Evolutionary conservation across 108 stramenopile genomes (phyloP), one percentile per base, ranked within the genome.

Genomic region (Stephanodiscus minutulus): DNA sequence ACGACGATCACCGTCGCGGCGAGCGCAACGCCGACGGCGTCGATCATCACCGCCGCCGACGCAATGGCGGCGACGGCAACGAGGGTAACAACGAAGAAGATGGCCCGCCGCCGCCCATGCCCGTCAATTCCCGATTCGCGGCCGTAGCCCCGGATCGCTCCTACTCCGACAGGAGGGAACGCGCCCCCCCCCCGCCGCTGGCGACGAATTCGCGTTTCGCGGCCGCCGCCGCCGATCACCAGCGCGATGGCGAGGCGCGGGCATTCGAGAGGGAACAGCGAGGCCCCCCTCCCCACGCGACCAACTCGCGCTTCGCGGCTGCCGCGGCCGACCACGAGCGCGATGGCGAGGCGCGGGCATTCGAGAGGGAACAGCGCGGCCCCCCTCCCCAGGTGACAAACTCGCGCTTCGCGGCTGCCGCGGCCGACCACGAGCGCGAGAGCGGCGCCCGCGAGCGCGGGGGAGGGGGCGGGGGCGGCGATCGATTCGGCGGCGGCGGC

Each of bases 241-340:
- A 83, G 28, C 73, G 73, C 17, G 76, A 85, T 21, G 25, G 53
- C 21, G 41, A 39, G 36, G 11, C 24, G 17, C 50, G 50, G 33
- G 36, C 66, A 12, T 35, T 50, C 22, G 70, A 82, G 41, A 64
- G 80, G n/a, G 68, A 61, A 0, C 57, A 22, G 8, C 43, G 43
- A 0, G 43, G 43, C 11, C 87, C 81, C 43, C 88, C 86, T 15
- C 86, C 89, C 1, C 31, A 27, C 29, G 66, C 73, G 24, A 74
- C 75, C 7, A 88, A 88, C 58, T 83, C 84, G 36, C 66, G 90
- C n/a, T 91, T 91, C 70, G 87, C 87, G 21, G 80, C 82, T 24
- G 79, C 41, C 0, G 79, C 79, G 1, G 55, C 35, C 12, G 87
- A 82, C 59, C 71, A 76, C 8, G 85, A 83, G 28, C 73, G 73